Evolutionary conservation across 345 rosid species (phyloP).

Genomic region (Arabidopsis arenosa): DNA sequence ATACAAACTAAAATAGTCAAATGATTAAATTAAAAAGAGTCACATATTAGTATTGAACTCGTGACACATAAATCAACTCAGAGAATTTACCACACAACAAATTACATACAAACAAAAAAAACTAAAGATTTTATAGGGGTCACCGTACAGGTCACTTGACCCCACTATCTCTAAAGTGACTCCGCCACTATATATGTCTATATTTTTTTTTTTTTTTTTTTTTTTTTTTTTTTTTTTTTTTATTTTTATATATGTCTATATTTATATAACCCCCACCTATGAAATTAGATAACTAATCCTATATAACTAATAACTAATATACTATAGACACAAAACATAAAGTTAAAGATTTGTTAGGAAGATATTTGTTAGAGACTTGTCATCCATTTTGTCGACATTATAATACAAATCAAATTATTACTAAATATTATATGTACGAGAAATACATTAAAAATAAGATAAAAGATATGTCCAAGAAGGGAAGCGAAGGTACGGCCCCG

Average conservation of each 20-base stretch:
- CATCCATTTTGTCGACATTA: conserved; percentile 23
- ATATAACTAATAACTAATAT: neutral
- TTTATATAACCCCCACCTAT: neutral
- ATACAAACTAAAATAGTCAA: neutral
- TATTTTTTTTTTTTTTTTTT: too few relatives aligned
- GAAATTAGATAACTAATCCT: neutral
- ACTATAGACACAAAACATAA: neutral
- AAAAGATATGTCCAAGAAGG: conserved; percentile 18
- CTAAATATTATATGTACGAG: conserved; percentile 5
- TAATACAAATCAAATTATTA: conserved; percentile 1
- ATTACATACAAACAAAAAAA: neutral
- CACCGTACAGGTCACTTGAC: neutral
- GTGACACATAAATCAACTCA: neutral
- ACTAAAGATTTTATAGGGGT: neutral
- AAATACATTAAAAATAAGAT: neutral
- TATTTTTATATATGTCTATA: too few relatives aligned
- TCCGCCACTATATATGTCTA: neutral
- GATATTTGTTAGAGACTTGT: conserved; percentile 9
- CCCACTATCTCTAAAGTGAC: neutral
- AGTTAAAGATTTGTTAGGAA: conserved; percentile 1
- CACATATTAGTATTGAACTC: neutral
- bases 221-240: too few relatives aligned
- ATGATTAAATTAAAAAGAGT: neutral
- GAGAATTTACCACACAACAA: neutral
- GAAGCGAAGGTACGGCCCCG: conserved; percentile 38